Percentiles rank a stretch among this genome's conserved stretches.
phyloP scores from a whole-genome alignment of 169 alveolate genomes.

The Plasmodium coatneyi region DNA sequence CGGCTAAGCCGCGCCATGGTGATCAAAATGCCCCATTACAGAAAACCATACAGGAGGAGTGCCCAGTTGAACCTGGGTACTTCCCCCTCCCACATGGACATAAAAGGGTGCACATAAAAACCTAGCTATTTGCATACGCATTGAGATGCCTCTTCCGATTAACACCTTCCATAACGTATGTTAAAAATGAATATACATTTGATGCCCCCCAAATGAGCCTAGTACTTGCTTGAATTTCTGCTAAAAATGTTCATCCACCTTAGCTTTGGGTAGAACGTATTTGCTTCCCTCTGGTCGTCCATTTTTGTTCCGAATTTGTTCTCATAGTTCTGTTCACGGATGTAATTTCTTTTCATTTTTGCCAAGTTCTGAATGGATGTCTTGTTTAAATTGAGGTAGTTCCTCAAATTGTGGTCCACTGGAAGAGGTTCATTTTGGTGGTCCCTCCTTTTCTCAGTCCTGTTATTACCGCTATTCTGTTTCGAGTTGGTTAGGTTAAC shows the following conservation, averaged over 20 bases:
- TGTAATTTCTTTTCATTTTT: constrained; percentile 7
- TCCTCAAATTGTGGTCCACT: background rate
- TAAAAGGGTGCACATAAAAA: background rate
- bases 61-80: background rate
- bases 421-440: background rate
- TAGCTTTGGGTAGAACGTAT: constrained; percentile 18
- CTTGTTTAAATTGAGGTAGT: constrained; percentile 22
- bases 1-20: background rate
- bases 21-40: background rate
- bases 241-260: constrained; percentile 52
- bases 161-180: background rate
- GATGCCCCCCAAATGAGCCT: background rate
- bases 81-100: background rate
- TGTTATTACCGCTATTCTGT: background rate
- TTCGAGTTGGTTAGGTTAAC: background rate
- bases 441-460: background rate
- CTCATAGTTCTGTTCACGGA: background rate
- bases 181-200: too few species aligned
- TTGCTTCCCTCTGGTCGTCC: background rate
- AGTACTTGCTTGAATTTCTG: constrained; percentile 21
- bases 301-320: background rate
- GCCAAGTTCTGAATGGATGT: constrained; percentile 17
- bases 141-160: background rate
- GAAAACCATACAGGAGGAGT: background rate
- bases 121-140: background rate